Conservation (phyloP, 257 asterid genomes). For the Plectranthus barbatus region DNA sequence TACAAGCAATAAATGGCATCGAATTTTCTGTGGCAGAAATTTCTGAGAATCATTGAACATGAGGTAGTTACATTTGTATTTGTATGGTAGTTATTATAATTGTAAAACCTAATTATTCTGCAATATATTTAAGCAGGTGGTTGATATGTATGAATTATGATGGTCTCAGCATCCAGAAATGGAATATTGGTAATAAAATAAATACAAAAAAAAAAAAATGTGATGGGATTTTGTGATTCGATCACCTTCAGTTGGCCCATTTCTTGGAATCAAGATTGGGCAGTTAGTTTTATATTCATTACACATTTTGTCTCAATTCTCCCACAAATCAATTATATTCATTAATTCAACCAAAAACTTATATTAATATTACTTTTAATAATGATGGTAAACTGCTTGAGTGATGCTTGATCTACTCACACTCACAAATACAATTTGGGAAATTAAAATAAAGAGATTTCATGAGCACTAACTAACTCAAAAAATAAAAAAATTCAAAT, state of each 20-base stretch:
- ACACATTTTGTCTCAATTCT: constrained; percentile 16
- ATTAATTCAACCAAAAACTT: neutral
- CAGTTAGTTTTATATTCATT: constrained; percentile 24
- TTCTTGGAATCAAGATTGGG: constrained; percentile 26
- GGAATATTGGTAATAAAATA: constrained; percentile 21
- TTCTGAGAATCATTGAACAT: neutral
- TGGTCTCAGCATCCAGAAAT: constrained; percentile 20
- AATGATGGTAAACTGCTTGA: too few relatives aligned
- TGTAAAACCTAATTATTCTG: constrained; percentile 8
- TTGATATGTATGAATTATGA: constrained; percentile 3
- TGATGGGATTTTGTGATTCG: neutral
- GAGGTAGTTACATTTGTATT: neutral
- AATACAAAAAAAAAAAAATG: neutral
- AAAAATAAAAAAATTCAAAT: too few relatives aligned
- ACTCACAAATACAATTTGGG: too few relatives aligned
- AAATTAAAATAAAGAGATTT: too few relatives aligned
- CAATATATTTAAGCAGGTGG: constrained; percentile 1
- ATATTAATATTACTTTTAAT: too few relatives aligned
- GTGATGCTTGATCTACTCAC: too few relatives aligned
- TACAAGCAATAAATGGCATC: neutral
- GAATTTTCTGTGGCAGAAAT: neutral
- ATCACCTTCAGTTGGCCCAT: constrained; percentile 11
- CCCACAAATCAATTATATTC: neutral
- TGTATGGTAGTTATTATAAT: neutral
- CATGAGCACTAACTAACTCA: too few relatives aligned